Evolutionary conservation across 148 eudicot genomes (phyloP).

Genomic region (Vaccinium corymbosum): DNA sequence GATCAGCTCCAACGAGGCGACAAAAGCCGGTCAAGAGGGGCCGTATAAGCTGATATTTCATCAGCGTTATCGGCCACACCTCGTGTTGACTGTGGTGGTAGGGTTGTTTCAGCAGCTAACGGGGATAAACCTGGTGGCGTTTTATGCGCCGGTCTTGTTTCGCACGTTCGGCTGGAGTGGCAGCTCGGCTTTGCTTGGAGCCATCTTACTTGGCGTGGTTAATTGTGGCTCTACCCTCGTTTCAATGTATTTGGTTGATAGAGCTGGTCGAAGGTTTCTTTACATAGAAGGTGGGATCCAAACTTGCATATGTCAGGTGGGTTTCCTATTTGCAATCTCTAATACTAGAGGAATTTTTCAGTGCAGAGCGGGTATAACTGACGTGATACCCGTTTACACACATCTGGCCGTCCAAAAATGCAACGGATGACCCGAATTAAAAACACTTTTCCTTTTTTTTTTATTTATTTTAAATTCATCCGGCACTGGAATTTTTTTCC

Average conservation of each 20-base stretch:
- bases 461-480: no score
- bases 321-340: neutral
- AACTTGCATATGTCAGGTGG: slow-evolving; percentile 41
- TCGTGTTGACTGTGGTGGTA: slow-evolving; percentile 34
- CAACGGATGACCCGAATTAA: no score
- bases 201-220: slow-evolving; percentile 46
- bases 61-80: slow-evolving; percentile 41
- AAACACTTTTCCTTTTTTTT: no score
- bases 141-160: slow-evolving; percentile 55
- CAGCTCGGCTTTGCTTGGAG: slow-evolving; percentile 37
- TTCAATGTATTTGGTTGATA: slow-evolving; percentile 43
- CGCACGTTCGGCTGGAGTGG: slow-evolving; percentile 46
- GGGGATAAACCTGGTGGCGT: slow-evolving; percentile 46
- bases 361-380: no score
- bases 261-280: slow-evolving; percentile 45
- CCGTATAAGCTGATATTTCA: slow-evolving; percentile 34
- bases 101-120: slow-evolving; percentile 51
- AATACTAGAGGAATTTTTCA: no score
- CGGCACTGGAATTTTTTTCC: no score
- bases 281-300: slow-evolving; percentile 50
- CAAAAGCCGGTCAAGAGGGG: slow-evolving; percentile 18
- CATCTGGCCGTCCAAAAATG: no score
- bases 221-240: slow-evolving; percentile 34
- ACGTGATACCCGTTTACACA: no score
- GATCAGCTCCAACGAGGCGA: slow-evolving; percentile 25